phyloP scores from a whole-genome alignment of 768 basidiomycete genomes.

The Lactarius evosmus region DNA sequence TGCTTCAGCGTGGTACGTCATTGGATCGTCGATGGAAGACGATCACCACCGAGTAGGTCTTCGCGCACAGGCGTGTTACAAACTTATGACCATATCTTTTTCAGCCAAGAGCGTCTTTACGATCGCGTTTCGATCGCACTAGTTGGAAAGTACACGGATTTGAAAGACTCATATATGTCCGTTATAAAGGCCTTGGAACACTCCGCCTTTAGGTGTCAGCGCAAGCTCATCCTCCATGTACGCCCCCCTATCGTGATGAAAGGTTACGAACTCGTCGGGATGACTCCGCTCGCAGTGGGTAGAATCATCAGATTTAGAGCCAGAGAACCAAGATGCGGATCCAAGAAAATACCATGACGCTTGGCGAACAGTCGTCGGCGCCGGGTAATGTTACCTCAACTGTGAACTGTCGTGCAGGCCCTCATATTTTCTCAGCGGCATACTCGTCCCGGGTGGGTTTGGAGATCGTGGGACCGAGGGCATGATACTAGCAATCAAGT shows the following conservation, averaged over 20 bases:
- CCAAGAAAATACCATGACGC: constrained; percentile 94
- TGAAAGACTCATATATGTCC: constrained; percentile 98
- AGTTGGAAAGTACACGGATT: constrained; percentile 95
- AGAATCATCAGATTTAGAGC: constrained; percentile 88
- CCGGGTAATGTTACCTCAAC: constrained; percentile 53
- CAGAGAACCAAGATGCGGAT: constrained; percentile 68
- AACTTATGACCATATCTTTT: background rate
- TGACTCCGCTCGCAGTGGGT: constrained; percentile 67
- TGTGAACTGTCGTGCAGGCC: background rate
- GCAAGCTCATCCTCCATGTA: constrained; percentile 80
- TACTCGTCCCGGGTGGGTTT: constrained; percentile 97
- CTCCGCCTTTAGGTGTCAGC: constrained; percentile 87
- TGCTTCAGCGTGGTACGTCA: constrained; percentile 57
- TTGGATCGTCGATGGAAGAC: constrained; percentile 79
- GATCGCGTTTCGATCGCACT: constrained; percentile 87
- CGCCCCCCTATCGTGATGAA: constrained; percentile 29
- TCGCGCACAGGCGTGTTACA: background rate
- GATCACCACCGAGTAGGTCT: constrained; percentile 67
- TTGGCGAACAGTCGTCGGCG: constrained; percentile 88
- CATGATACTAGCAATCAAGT: constrained; percentile 97
- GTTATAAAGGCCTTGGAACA: constrained; percentile 97
- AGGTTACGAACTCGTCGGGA: constrained; percentile 1
- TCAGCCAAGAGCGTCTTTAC: constrained; percentile 89
- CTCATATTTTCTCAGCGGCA: constrained; percentile 56
- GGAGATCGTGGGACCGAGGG: constrained; percentile 92